Percentiles rank a stretch among this genome's conserved stretches.
Conservation (phyloP, 805 yeast genomes). For the Phaffomyces thermotolerans region DNA sequence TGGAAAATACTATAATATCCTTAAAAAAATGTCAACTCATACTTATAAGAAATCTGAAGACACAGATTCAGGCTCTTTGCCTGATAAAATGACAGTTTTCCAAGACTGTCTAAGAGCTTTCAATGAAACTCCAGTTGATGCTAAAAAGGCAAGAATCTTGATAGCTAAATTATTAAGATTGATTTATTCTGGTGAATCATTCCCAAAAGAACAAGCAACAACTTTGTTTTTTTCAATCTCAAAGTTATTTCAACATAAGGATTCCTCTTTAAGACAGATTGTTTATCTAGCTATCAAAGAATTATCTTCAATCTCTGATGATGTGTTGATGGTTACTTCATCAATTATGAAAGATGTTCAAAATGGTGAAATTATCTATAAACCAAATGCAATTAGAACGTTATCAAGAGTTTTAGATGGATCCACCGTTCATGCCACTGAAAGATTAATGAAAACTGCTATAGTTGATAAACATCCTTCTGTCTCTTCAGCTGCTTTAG, state of each 20-base stretch:
- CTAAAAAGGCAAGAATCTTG: conserved; percentile 77
- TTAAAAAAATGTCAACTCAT: conserved; percentile 63
- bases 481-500: conserved; percentile 89
- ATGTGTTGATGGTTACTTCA: conserved; percentile 94
- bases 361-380: conserved; percentile 74
- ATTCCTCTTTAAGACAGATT: conserved; percentile 80
- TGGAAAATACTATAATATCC: no score
- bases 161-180: conserved; percentile 79
- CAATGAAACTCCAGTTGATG: conserved; percentile 84
- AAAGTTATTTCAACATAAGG: conserved; percentile 89
- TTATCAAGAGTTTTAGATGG: conserved; percentile 85
- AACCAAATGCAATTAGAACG: conserved; percentile 93
- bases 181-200: conserved; percentile 77
- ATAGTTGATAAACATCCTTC: conserved; percentile 86
- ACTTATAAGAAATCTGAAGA: conserved; percentile 82
- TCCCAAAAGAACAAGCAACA: conserved; percentile 86
- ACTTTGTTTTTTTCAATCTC: conserved; percentile 89
- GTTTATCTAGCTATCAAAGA: conserved; percentile 94
- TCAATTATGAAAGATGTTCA: conserved; percentile 98
- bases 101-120: conserved; percentile 92
- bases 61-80: conserved; percentile 54
- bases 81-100: conserved; percentile 95
- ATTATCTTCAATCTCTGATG: conserved; percentile 75
- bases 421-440: conserved; percentile 86
- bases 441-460: conserved; percentile 85